Evolutionary conservation across 2,329 filamentous ascomycete genomes (phyloP), one percentile per base, ranked within the genome.

Genomic region (Blastomyces gilchristii): DNA sequence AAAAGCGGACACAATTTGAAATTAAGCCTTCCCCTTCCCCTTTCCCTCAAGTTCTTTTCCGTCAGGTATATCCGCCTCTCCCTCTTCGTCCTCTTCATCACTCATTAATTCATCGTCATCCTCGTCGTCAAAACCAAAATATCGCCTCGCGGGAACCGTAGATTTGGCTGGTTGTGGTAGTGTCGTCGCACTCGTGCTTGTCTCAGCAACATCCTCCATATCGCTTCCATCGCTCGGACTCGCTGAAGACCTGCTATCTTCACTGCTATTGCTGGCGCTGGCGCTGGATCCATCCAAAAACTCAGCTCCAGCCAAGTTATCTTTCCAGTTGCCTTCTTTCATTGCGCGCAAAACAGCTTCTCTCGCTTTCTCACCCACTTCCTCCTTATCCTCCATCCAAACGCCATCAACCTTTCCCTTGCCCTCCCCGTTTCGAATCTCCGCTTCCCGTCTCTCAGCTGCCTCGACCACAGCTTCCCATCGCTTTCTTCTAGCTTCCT

Each of bases 381-480:
- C 91, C 69, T 97, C 92, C 75, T 95, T 96, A 67, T 91, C 88
- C 73, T 99, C 94, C 50, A 97, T 87, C 91, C 93, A 99, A 72
- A 93, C 89, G 0, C 90, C 91, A 71, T 97, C 91, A 50, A 97
- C 68, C 65, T 83, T 79, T 22, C 79, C 80, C 76, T 74, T 87
- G 82, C 62, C 86, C 85, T 68, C 85, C 83, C 67, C 83, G 65
- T 87, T 86, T 74, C 85, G 87, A 60, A 97, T 84, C 71, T 96
- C 92, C 45, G 91, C 87, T 70, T 96, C 88, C 68, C 87, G 88
- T 65, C 86, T 83, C 74, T 97, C 93, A 0, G 94, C 87, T 64
- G 87, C 82, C 58, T 93, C 89, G 14, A 97, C 88, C 62, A 97
- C 88, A 71, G 92, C 85, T 74, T 96, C 87, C 91, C 91, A 96